phyloP scores from a whole-genome alignment of 192 early-diverging fungal species.

The Podila verticillata region DNA sequence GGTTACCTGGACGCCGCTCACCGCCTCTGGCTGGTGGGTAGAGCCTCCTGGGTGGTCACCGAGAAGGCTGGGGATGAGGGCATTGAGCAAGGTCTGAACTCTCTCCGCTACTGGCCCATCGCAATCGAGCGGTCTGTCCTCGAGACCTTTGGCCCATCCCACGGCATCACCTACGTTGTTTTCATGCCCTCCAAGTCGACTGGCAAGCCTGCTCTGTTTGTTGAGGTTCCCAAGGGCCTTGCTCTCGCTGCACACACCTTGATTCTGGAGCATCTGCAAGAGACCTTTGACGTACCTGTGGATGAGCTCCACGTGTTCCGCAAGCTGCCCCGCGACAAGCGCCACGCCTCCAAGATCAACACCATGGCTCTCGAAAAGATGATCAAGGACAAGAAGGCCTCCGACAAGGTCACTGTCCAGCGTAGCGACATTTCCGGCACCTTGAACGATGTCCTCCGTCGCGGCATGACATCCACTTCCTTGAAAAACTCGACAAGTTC shows the following conservation, averaged over 20 bases:
- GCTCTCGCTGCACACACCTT: constrained; percentile 28
- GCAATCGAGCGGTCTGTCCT: constrained; percentile 45
- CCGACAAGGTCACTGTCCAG: constrained; percentile 32
- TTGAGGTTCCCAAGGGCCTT: constrained; percentile 38
- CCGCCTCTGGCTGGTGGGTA: constrained; percentile 41
- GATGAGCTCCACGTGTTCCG: constrained; percentile 51
- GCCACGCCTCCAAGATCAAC: constrained; percentile 51
- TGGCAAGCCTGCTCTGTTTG: constrained; percentile 42
- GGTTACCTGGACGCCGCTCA: constrained; percentile 30
- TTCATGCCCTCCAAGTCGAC: constrained; percentile 43
- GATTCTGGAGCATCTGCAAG: constrained; percentile 45
- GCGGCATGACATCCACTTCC: constrained; percentile 30
- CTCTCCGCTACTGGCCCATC: constrained; percentile 49
- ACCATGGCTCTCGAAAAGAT: constrained; percentile 46
- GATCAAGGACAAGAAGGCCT: constrained; percentile 43
- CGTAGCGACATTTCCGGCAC: constrained; percentile 38
- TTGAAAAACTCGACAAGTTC: constrained; percentile 24
- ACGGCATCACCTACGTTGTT: constrained; percentile 44
- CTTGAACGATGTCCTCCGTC: constrained; percentile 40
- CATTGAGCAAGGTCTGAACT: constrained; percentile 22
- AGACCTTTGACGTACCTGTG: constrained; percentile 47
- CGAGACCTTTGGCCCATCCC: constrained; percentile 46
- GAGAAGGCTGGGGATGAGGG: constrained; percentile 18
- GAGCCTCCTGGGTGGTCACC: constrained; percentile 44
- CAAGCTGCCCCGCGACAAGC: constrained; percentile 46